Base-by-base conservation (phyloP, 106 monocot genomes). In the Iris macrosiphon region DNA sequence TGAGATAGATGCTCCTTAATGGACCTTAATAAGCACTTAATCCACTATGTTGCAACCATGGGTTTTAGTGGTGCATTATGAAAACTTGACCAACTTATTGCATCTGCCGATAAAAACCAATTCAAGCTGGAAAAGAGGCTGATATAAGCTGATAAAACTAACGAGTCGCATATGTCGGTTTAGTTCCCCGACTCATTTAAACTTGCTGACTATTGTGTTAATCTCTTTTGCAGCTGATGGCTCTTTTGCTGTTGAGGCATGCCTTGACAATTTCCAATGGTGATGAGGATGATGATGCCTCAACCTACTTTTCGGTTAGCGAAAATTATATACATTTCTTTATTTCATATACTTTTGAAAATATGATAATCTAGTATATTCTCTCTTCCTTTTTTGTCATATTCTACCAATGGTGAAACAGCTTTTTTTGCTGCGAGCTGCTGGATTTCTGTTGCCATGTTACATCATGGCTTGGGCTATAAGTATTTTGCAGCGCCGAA, bases 401-500 rank as follows among this genome's bases (percentile, higher is more conserved):
- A 18, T 44, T 49, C 32, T 6, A 4, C 14, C 4, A 47, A 22
- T 23, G 59, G 17, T 19, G 61, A 29, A 50, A 65, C 73, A 91
- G 91, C 62, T 91, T 4, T 85, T 91, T 65, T 63, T 85, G 37
- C 61, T 85, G 30, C 69, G 85, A 19, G 85, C 81, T 70, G 81
- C 81, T 73, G 91, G 85, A 40, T 85, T 91, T 75, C 59, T 91
- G 13, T 45, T 91, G 55, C 91, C 91, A 34, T 91, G 78, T 65
- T 82, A 91, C 35, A 73, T 85, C 31, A 79, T 91, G 82, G 85
- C 78, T 25, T 91, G 91, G 85, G 85, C 82, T 15, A 72, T 91
- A 34, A 85, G 78, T 52, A 76, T 91, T 34, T 34, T 85, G 62
- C 85, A 85, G 35, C 62, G 75, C 22, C 72, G 73, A 42, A 85